Evolutionary conservation across 148 eudicot species (phyloP).

Genomic region (Nepenthes mirabilis): DNA sequence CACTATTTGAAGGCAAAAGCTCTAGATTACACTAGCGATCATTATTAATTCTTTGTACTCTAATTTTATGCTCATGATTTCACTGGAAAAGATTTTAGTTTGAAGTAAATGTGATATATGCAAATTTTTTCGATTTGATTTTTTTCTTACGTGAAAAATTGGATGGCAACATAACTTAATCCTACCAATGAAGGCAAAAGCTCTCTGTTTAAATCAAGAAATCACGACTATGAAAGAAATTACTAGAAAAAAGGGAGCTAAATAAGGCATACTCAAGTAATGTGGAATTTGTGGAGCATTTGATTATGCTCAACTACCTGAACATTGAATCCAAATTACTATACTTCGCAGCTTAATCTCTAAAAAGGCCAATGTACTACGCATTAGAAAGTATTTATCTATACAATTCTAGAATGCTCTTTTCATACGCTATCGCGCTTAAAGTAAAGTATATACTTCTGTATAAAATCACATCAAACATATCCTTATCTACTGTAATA

Average conservation of each 20-base stretch:
- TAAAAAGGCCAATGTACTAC: no score
- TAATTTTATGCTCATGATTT: no score
- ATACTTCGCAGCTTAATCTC: no score
- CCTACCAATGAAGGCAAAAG: conserved; percentile 92
- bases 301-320: no score
- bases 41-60: no score
- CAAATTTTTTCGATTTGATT: conserved; percentile 24
- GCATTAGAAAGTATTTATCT: conserved; percentile 28
- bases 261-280: neutral
- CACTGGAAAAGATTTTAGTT: no score
- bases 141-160: conserved; percentile 81
- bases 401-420: conserved; percentile 72
- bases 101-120: no score
- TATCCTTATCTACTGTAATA: no score
- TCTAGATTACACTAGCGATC: no score
- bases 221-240: conserved; percentile 1
- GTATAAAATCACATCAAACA: conserved; percentile 57
- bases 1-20: no score
- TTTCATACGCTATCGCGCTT: conserved; percentile 63
- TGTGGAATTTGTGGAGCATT: neutral
- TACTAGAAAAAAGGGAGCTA: neutral
- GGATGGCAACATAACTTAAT: conserved; percentile 81
- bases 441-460: conserved; percentile 62
- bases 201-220: conserved; percentile 49
- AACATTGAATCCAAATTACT: no score